Base-by-base conservation (phyloP, 2,329 filamentous ascomycete species). In the Calonectria ilicicola region DNA sequence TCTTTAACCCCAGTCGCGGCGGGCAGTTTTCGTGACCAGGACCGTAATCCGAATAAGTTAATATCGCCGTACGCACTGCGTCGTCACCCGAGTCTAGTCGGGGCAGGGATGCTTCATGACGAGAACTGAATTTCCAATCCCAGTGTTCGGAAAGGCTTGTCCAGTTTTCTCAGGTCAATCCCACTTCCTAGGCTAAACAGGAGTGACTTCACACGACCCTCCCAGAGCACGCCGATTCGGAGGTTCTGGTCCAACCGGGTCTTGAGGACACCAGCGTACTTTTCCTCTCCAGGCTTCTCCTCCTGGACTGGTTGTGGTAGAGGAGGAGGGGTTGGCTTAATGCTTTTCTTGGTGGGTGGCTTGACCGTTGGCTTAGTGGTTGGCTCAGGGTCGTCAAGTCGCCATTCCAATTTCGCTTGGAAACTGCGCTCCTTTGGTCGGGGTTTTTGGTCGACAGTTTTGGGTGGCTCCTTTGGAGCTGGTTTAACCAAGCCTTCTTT, bases 131-230 rank as follows among this genome's bases (percentile, higher is more conserved):
- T 87, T 84, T 96, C 94, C 69, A 97, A 83, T 15, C 94, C 94
- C 69, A 97, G 87, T 6, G 91, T 93, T 74, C 93, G 90, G 80
- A 97, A 93, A 46, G 95, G 93, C 80, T 94, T 93, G 81, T 96
- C 94, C 75, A 92, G 87, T 79, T 91, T 91, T 80, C 91, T 92
- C 80, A 97, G 88, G 81, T 98, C 95, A 68, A 99, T 91, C 64
- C 92, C 94, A 70, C 95, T 95, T 12, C 97, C 97, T 49, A 98
- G 88, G 78, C 95, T 98, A 82, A 98, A 97, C 70, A 99, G 89
- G 72, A 99, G 86, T 77, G 98, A 96, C 86, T 98, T 98, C 72
- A 97, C 91, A 67, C 95, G 90, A 2, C 96, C 96, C 83, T 98
- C 96, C 96, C 97, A 99, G 26, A 98, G 85, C 64, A 98, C 83